Conservation (phyloP, 805 yeast species). For the Metschnikowia chrysomelidarum region DNA sequence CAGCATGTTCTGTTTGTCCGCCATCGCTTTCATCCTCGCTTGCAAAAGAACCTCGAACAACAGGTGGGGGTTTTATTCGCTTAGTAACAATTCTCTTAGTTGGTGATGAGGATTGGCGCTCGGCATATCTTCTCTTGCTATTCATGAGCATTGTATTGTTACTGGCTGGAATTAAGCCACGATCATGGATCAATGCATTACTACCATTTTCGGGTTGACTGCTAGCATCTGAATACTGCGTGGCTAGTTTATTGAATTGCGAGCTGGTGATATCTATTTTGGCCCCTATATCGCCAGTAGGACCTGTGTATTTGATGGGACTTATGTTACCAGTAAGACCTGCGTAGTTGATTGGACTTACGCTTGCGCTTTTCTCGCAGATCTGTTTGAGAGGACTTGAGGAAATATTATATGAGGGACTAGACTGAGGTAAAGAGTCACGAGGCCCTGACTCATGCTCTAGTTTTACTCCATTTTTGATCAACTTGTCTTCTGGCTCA, state of each 20-base stretch:
- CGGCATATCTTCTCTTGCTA: not conserved
- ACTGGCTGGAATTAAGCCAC: too few species aligned
- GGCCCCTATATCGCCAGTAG: constrained; percentile 1
- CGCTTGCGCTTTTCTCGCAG: constrained; percentile 1
- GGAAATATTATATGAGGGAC: too few species aligned
- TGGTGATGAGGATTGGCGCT: constrained; percentile 4
- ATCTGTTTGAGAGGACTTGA: constrained; percentile 18
- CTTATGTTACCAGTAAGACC: not conserved
- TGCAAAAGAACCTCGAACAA: constrained; percentile 6
- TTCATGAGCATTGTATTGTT: too few species aligned
- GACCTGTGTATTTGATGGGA: not conserved
- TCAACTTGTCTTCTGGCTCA: constrained; percentile 1
- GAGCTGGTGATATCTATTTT: constrained; percentile 17
- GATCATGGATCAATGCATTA: too few species aligned
- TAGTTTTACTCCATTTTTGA: constrained; percentile 1
- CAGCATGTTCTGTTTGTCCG: not conserved
- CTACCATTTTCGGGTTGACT: constrained; percentile 7
- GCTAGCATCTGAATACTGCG: constrained; percentile 20
- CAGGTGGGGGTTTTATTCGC: not conserved
- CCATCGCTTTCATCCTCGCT: constrained; percentile 12
- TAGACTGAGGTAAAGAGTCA: too few species aligned
- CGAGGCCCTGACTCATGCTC: not conserved
- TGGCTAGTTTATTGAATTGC: constrained; percentile 21
- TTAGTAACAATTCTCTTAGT: not conserved
- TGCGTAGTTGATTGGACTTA: not conserved